These are phyloP conservation scores for Cutaneotrichosporon arboriforme DNA, from an alignment of 1,284 basidiomycete species.

Conservation along the genomic window DNA sequence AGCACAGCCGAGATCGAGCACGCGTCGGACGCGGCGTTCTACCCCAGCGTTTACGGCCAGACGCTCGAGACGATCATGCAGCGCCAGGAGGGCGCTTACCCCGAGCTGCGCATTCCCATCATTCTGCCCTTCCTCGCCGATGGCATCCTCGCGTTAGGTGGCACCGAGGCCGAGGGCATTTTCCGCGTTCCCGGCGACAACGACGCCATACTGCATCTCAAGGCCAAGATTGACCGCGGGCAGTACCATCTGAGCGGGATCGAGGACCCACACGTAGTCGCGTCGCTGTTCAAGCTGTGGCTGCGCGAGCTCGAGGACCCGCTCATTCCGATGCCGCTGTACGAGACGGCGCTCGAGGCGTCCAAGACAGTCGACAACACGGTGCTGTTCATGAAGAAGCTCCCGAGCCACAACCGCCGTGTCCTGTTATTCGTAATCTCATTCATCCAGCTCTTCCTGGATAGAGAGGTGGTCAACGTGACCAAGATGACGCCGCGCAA, in stretches of 20 bases:
- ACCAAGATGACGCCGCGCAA: constrained; percentile 73
- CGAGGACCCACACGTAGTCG: constrained; percentile 80
- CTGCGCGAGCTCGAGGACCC: constrained; percentile 82
- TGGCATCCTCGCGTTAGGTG: constrained; percentile 79
- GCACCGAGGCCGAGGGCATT: constrained; percentile 76
- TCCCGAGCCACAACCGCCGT: constrained; percentile 75
- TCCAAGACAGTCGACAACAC: constrained; percentile 63
- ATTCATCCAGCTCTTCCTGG: constrained; percentile 80
- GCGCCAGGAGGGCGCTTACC: constrained; percentile 75
- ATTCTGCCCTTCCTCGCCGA: constrained; percentile 86
- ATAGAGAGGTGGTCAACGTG: constrained; percentile 60
- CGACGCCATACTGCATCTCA: constrained; percentile 76
- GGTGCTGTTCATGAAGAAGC: constrained; percentile 64
- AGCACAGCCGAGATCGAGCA: constrained; percentile 77
- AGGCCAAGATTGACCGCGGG: constrained; percentile 79
- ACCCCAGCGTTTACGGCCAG: constrained; percentile 87
- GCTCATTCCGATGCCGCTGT: constrained; percentile 64
- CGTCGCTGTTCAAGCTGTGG: constrained; percentile 85
- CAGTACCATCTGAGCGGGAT: constrained; percentile 73
- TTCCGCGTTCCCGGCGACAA: constrained; percentile 84
- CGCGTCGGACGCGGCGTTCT: constrained; percentile 86
- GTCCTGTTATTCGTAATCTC: constrained; percentile 80
- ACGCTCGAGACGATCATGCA: constrained; percentile 74
- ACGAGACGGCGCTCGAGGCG: constrained; percentile 61
- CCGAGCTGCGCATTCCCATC: constrained; percentile 75